Evolutionary conservation across 768 basidiomycete genomes (phyloP).

Genomic region (Coprinellus aureogranulatus): DNA sequence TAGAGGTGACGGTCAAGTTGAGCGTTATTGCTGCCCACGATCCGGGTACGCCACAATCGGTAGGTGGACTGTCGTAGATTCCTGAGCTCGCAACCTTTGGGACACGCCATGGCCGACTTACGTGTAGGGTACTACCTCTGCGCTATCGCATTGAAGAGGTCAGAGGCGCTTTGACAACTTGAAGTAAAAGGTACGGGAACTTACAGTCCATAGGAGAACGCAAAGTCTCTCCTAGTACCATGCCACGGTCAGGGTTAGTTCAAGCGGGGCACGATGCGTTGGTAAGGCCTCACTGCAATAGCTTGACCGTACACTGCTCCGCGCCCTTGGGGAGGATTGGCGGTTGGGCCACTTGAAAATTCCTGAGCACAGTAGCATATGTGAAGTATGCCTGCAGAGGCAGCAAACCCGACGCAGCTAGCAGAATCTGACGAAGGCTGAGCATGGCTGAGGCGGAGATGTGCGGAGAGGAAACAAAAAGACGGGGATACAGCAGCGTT

Average conservation of each 20-base stretch:
- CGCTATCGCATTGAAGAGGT: constrained; percentile 31
- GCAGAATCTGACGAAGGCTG: too few relatives aligned
- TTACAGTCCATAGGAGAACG: constrained; percentile 66
- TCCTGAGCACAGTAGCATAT: constrained; percentile 48
- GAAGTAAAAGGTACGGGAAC: constrained; percentile 22
- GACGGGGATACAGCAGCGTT: too few relatives aligned
- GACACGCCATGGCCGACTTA: constrained; percentile 20
- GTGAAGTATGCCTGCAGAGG: constrained; percentile 14
- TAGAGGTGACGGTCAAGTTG: constrained; percentile 75
- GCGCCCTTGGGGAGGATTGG: constrained; percentile 61
- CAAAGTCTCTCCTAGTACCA: constrained; percentile 61
- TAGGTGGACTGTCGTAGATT: constrained; percentile 52
- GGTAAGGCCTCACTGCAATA: constrained; percentile 48
- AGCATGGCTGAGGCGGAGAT: too few relatives aligned
- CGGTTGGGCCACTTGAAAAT: constrained; percentile 74
- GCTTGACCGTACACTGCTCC: constrained; percentile 61
- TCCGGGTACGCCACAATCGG: constrained; percentile 65
- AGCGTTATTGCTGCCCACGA: constrained; percentile 75
- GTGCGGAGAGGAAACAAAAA: too few relatives aligned
- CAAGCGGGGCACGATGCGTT: not conserved
- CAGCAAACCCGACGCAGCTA: not conserved
- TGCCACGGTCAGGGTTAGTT: constrained; percentile 1
- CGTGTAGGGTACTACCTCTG: constrained; percentile 64
- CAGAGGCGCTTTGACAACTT: too few relatives aligned
- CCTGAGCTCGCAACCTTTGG: not conserved